These are phyloP conservation scores for Penicillium fuscoglaucum DNA, from an alignment of 2,329 filamentous ascomycete species.

Conservation along the genomic window DNA sequence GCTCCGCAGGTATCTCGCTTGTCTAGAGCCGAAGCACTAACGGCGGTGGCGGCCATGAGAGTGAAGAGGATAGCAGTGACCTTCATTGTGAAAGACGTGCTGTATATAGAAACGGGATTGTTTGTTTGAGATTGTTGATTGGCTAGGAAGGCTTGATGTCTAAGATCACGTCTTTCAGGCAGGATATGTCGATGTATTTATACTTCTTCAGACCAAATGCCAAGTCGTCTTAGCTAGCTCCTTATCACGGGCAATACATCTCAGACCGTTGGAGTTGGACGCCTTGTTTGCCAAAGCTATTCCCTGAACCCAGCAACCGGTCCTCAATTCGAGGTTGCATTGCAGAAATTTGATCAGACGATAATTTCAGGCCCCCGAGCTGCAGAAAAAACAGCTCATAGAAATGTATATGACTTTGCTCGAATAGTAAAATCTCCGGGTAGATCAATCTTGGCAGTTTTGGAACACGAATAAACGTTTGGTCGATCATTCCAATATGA, in stretches of 20 bases:
- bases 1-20: conserved; percentile 8
- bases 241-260: too few species aligned
- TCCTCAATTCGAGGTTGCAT: background rate
- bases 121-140: conserved; percentile 5
- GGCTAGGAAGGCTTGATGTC: conserved; percentile 1
- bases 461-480: background rate
- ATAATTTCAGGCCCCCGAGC: background rate
- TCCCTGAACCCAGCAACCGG: background rate
- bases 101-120: background rate
- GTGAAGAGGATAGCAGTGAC: conserved; percentile 10
- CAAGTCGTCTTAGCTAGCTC: too few species aligned
- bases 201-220: background rate
- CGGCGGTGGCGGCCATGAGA: conserved; percentile 13
- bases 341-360: background rate
- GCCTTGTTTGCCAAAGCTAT: background rate
- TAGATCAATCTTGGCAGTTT: background rate
- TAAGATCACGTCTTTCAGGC: background rate
- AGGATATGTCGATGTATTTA: conserved; percentile 7
- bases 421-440: background rate
- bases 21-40: conserved; percentile 7
- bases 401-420: background rate
- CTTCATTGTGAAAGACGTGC: conserved; percentile 12
- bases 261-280: background rate
- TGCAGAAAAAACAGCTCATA: background rate
- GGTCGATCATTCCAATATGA: too few species aligned